phyloP scores from a whole-genome alignment of 805 yeast species.

The Yamadazyma ubonensis region DNA sequence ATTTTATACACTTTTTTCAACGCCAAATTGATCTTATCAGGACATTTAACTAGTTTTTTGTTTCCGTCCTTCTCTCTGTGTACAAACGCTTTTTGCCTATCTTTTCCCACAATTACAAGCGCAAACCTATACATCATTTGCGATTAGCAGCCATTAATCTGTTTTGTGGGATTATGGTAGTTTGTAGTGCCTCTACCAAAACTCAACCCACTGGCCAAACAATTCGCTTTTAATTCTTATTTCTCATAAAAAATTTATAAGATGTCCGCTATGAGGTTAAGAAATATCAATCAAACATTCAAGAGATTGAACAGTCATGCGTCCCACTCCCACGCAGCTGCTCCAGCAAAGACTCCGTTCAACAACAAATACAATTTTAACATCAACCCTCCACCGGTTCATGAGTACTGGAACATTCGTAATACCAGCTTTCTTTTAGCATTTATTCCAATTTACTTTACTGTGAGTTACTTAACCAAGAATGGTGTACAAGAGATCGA shows the following conservation, averaged over 20 bases:
- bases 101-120: background rate
- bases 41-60: no score
- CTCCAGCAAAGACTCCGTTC: constrained; percentile 26
- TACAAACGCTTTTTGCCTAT: background rate
- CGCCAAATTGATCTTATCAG: background rate
- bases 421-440: constrained; percentile 37
- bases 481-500: constrained; percentile 24
- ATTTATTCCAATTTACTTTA: constrained; percentile 36
- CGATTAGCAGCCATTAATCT: constrained; percentile 10
- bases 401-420: constrained; percentile 43
- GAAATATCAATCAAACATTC: constrained; percentile 4
- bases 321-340: constrained; percentile 18
- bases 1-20: constrained; percentile 23
- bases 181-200: background rate
- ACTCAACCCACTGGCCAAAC: constrained; percentile 9
- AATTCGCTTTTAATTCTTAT: constrained; percentile 7
- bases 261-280: constrained; percentile 9
- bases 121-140: constrained; percentile 2
- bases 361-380: constrained; percentile 43
- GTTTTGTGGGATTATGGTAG: no score
- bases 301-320: constrained; percentile 17
- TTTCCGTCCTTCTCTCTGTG: no score
- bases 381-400: constrained; percentile 45
- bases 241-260: constrained; percentile 5
- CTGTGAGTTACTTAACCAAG: constrained; percentile 35